Evolutionary conservation across 345 rosid genomes (phyloP).

Genomic region (Eucalyptus leucophloia): DNA sequence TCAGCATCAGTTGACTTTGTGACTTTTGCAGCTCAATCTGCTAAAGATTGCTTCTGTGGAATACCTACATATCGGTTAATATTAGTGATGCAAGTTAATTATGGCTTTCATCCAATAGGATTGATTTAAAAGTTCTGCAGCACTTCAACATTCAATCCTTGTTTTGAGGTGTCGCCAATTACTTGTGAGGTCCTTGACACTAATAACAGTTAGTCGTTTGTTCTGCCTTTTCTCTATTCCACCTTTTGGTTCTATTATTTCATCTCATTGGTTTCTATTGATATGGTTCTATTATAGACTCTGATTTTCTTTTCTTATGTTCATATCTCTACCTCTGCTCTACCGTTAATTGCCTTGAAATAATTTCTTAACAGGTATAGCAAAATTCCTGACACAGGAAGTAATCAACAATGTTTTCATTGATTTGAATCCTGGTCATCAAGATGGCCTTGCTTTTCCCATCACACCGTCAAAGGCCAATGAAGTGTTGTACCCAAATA

Average conservation of each 20-base stretch:
- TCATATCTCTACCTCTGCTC: not conserved
- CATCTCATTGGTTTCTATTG: not conserved
- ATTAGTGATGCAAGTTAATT: not conserved
- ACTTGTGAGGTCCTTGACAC: not conserved
- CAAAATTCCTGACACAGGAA: conserved; percentile 54
- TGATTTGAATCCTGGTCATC: conserved; percentile 36
- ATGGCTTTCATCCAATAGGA: not conserved
- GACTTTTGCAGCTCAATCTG: not conserved
- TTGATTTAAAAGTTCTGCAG: not conserved
- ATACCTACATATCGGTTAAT: not conserved
- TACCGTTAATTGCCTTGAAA: not conserved
- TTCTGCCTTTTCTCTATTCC: not conserved
- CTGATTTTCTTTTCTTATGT: not conserved
- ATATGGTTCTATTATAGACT: not conserved
- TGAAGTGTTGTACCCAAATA: conserved; percentile 8
- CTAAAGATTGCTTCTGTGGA: not conserved
- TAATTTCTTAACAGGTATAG: conserved; percentile 37
- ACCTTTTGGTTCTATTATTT: not conserved
- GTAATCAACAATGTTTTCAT: conserved; percentile 33
- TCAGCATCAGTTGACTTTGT: not conserved
- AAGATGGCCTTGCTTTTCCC: conserved; percentile 5
- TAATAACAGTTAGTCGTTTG: not conserved
- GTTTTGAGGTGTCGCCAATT: not conserved
- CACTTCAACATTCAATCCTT: not conserved
- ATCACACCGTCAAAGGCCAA: conserved; percentile 10